Evolutionary conservation across 1,139 yeast genomes (phyloP).

Genomic region (Saccharomyces pastorianus): DNA sequence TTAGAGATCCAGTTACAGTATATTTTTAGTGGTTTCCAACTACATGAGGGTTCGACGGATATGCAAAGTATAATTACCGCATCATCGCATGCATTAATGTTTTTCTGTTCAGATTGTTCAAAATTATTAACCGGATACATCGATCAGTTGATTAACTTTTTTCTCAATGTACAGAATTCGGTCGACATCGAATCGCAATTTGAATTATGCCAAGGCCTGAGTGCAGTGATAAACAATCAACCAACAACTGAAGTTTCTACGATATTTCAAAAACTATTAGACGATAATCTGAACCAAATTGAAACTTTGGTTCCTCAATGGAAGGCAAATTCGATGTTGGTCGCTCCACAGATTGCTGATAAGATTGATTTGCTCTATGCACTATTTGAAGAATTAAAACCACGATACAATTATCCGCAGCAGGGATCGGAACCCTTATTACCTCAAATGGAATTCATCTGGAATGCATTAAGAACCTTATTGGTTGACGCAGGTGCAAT

Average conservation of each 20-base stretch:
- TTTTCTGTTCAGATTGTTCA: slow-evolving; percentile 88
- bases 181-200: slow-evolving; percentile 64
- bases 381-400: slow-evolving; percentile 55
- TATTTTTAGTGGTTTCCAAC: slow-evolving; percentile 69
- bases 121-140: slow-evolving; percentile 55
- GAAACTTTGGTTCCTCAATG: slow-evolving; percentile 24
- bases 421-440: slow-evolving; percentile 28
- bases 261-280: slow-evolving; percentile 52
- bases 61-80: slow-evolving; percentile 55
- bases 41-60: slow-evolving; percentile 31
- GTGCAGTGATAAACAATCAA: slow-evolving; percentile 66
- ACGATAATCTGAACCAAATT: slow-evolving; percentile 54
- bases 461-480: slow-evolving; percentile 20
- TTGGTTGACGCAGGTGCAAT: slow-evolving; percentile 22
- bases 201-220: slow-evolving; percentile 85
- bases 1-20: slow-evolving; percentile 78
- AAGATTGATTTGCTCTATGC: slow-evolving; percentile 66
- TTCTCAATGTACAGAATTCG: slow-evolving; percentile 47
- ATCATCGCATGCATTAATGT: slow-evolving; percentile 90
- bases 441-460: slow-evolving; percentile 23
- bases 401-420: slow-evolving; percentile 32
- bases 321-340: slow-evolving; percentile 27
- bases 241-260: slow-evolving; percentile 37
- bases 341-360: slow-evolving; percentile 54
- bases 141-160: slow-evolving; percentile 71